These are phyloP conservation scores for Dactylis glomerata DNA, from an alignment of 176 grass and related monocot species.

Conservation along the genomic window DNA sequence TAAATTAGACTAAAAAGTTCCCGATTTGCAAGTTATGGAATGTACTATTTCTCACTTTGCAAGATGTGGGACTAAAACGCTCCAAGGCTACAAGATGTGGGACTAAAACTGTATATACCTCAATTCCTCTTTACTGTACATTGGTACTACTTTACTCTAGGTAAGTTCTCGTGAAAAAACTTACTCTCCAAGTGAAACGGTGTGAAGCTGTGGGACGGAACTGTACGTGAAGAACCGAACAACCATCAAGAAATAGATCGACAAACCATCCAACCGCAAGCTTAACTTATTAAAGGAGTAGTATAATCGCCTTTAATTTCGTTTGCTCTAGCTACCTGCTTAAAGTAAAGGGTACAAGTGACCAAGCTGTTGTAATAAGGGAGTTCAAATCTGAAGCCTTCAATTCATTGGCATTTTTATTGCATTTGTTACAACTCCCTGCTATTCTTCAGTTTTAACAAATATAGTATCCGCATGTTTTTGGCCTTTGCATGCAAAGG, in stretches of 20 bases:
- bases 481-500: conserved; percentile 35
- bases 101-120: no score
- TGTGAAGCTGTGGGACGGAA: not conserved
- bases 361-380: conserved; percentile 26
- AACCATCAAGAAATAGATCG: not conserved
- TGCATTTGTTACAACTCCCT: conserved; percentile 48
- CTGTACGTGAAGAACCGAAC: not conserved
- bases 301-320: conserved; percentile 18
- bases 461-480: conserved; percentile 23
- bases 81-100: no score
- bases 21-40: no score
- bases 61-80: no score
- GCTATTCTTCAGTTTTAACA: conserved; percentile 24
- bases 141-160: not conserved
- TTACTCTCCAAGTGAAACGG: not conserved
- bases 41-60: no score
- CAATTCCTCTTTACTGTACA: no score
- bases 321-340: conserved; percentile 23
- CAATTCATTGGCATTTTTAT: conserved; percentile 26
- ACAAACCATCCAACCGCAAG: not conserved
- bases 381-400: conserved; percentile 26
- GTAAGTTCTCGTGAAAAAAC: not conserved
- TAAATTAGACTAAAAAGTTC: no score
- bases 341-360: conserved; percentile 34
- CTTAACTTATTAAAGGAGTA: not conserved